Evolutionary conservation across 2,329 filamentous ascomycete genomes (phyloP), one percentile per base, ranked within the genome.

Genomic region (Beauveria bassiana): DNA sequence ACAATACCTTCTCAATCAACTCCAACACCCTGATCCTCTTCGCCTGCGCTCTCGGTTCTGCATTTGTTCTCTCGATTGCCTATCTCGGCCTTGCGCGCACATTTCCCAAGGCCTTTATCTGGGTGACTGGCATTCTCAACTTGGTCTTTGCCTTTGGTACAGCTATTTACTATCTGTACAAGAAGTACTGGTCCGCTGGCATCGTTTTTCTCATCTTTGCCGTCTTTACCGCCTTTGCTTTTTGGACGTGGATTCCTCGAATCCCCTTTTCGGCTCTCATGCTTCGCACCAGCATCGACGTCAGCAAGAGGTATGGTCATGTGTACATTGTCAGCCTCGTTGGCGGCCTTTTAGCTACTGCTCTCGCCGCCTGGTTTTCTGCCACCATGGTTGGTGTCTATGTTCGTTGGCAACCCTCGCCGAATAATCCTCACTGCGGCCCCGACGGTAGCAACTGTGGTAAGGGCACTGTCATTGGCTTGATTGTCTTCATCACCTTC

Each of bases 201-300:
- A 93, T 97, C 46, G 87, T 96, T 0, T 96, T 95, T 73, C 78
- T 96, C 16, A 71, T 96, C 61, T 96, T 97, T 70, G 81, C 84
- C n/a, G 47, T 89, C 53, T 93, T 96, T 74, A 83, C 88, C 63
- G 83, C 91, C 61, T 81, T 96, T 70, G 91, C 87, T 70, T 97
- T 97, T 77, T 87, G 89, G 70, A 88, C 85, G 55, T 98, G 93
- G 93, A 93, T 93, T 60, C 87, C 85, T 20, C 84, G 93, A 57
- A 97, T 98, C 63, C 93, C 92, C 0, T 97, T 96, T 74, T 92
- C 89, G 9, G 90, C 91, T 0, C 78, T 97, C 64, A 96, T 97
- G 91, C 82, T 97, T 54, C 87, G 89, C 74, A 93, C 90, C 0
- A 82, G 87, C 24, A 91, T 96, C 68, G 89, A 96, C 67, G 88